Conservation (phyloP, 1,284 basidiomycete species). For the Apiotrichum gamsii region DNA sequence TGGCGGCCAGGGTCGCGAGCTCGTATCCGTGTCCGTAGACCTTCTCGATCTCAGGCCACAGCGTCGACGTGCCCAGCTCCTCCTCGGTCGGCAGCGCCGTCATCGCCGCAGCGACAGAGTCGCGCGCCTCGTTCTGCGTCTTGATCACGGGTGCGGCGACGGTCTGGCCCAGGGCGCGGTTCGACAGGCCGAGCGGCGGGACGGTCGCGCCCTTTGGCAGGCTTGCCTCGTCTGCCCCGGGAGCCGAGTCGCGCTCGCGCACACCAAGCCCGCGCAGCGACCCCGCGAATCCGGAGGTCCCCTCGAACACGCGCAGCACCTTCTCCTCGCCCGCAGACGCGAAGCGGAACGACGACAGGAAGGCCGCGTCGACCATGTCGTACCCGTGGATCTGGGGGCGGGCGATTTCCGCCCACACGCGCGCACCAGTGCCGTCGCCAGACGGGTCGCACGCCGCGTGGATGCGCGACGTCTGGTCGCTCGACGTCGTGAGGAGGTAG, state of each 20-base stretch:
- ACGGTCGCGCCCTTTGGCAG: slow-evolving; percentile 57
- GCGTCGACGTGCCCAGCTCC: slow-evolving; percentile 68
- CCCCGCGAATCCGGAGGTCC: slow-evolving; percentile 68
- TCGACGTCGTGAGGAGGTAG: slow-evolving; percentile 73
- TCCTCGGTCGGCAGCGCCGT: slow-evolving; percentile 52
- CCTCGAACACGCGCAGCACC: slow-evolving; percentile 82
- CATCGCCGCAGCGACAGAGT: slow-evolving; percentile 43
- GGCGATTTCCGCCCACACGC: slow-evolving; percentile 74
- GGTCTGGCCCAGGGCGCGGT: slow-evolving; percentile 65
- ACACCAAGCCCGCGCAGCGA: slow-evolving; percentile 51
- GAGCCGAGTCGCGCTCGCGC: slow-evolving; percentile 17
- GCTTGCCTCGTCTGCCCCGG: slow-evolving; percentile 13
- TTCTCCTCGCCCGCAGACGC: slow-evolving; percentile 89
- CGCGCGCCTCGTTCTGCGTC: slow-evolving; percentile 34
- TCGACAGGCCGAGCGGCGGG: slow-evolving; percentile 69
- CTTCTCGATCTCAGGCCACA: slow-evolving; percentile 97
- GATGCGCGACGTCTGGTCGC: slow-evolving; percentile 83
- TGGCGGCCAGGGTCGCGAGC: slow-evolving; percentile 71
- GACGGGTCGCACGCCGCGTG: slow-evolving; percentile 55
- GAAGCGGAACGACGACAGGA: slow-evolving; percentile 68
- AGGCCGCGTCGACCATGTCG: slow-evolving; percentile 73
- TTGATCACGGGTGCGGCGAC: slow-evolving; percentile 24
- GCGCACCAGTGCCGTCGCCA: slow-evolving; percentile 9
- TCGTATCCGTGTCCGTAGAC: slow-evolving; percentile 98
- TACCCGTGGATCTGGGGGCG: slow-evolving; percentile 94